These are phyloP conservation scores for Amauroascus verrucosus DNA, from an alignment of 2,329 filamentous ascomycete species.

Conservation along the genomic window DNA sequence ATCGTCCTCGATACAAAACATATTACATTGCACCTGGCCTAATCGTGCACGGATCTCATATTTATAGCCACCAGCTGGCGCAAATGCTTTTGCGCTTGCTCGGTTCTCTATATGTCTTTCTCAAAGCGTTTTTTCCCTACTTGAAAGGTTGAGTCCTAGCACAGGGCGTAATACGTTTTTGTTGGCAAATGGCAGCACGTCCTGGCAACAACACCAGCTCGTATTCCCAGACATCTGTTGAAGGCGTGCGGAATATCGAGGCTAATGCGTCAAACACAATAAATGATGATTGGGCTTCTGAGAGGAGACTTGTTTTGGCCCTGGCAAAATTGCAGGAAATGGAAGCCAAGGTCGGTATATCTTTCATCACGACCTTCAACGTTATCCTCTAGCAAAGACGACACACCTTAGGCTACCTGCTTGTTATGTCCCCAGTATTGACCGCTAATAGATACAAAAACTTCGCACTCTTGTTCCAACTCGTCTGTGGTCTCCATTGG, in stretches of 20 bases:
- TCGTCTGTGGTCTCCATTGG: conserved; percentile 32
- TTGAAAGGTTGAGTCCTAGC: too few relatives aligned
- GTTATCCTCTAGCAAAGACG: not conserved
- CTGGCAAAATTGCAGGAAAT: conserved; percentile 34
- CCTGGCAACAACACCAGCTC: not conserved
- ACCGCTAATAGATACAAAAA: conserved; percentile 30
- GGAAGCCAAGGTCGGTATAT: conserved; percentile 19
- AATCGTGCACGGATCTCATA: too few relatives aligned
- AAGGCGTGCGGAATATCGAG: not conserved
- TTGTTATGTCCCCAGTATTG: not conserved
- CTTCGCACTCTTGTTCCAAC: conserved; percentile 35
- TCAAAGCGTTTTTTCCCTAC: too few relatives aligned
- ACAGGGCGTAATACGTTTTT: too few relatives aligned
- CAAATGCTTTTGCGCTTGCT: too few relatives aligned
- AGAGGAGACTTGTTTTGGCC: conserved; percentile 32
- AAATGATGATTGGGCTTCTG: conserved; percentile 23
- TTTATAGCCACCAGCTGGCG: too few relatives aligned
- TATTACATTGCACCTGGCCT: too few relatives aligned
- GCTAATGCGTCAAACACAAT: not conserved
- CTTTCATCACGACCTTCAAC: not conserved
- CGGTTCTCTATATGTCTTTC: too few relatives aligned
- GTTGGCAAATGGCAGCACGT: not conserved
- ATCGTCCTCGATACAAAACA: too few relatives aligned
- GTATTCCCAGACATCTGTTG: not conserved
- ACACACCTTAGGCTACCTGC: too few relatives aligned